Evolutionary conservation across 2,329 filamentous ascomycete species (phyloP), one percentile per base, ranked within the genome.

Genomic region (Simplicillium aogashimaense): DNA sequence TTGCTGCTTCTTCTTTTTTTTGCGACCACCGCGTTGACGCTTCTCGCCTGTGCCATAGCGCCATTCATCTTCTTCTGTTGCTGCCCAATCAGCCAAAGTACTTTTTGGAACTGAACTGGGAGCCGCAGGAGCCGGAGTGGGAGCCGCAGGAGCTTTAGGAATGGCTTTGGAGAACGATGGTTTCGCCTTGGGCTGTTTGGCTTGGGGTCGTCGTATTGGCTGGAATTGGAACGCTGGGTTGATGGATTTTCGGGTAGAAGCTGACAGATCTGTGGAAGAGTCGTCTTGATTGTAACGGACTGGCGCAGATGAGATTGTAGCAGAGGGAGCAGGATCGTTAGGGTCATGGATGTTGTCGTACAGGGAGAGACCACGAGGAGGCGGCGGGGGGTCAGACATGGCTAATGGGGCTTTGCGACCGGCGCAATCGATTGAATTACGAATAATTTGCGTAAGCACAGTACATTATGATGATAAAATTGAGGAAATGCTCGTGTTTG

Each of bases 291-390:
- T 78, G 61, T 88, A 89, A 40, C 81, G 71, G 38, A 89, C 78
- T 0, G 86, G 84, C 2, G 77, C 83, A 51, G 81, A 77, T 13
- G 84, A 86, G 50, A 90, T 86, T n/a, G 83, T 84, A n/a, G 72
- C 64, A 2, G 70, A 53, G 29, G 64, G 59, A 46, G 60, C 51
- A 36, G 50, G 69, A 63, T 64, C 60, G 46, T 64, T 60, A 15
- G 76, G 67, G 51, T 86, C 82, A 47, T 92, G 76, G 34, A 94
- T 74, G 58, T 94, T 86, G 40, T 86, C 88, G 58, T 95, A 95
- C 5, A 94, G 76, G 14, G 86, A 89, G 49, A 87, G 67, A 42
- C 72, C 71, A 42, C 66, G 61, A 36, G 60, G 55, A 11, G 61
- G 66, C 32, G 64, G 60, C 29, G 61, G 61, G 13, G 55, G 54